Base-by-base conservation (phyloP, 2,329 filamentous ascomycete genomes). In the Chaetomium olivaceum region DNA sequence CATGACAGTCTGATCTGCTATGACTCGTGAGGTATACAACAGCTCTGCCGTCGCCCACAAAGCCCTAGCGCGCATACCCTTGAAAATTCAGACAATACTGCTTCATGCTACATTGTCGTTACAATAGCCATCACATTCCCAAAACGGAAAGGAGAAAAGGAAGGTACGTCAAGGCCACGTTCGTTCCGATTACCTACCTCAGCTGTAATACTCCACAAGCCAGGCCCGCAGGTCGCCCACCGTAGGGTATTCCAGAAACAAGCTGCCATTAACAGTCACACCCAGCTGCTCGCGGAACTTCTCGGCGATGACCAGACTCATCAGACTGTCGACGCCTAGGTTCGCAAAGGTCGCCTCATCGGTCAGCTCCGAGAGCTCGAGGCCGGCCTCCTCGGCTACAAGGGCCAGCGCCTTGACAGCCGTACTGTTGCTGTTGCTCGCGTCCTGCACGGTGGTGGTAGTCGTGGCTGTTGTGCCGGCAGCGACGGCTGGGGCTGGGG, bases 311-410 rank as follows among this genome's bases (percentile, higher is more conserved):
- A 82, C 81, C 39, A 87, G 73, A 46, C 81, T 82, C 79, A 87
- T 84, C 16, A 86, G 78, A 2, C 82, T 85, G 72, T 87, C 85
- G 77, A 87, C 84, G 2, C 85, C 85, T 8, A 86, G 75, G 1
- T 81, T 80, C n/a, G 81, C 80, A 39, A 80, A 77, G 58, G 69
- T 69, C 12, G 73, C 72, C 2, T 76, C 77, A 55, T 78, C 75
- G 0, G 67, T 58, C 46, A 80, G 72, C 19, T 87, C 83, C 14
- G 81, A 78, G 51, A 82, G 75, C 33, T 83, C 81, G 57, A 87
- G 82, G 65, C 81, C 85, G 77, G 86, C 84, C 72, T 88, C 85
- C 64, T 81, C 80, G 3, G 85, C 82, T 60, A 88, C 80, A 63
- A 78, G 70, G 4, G 59, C 46, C 23, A 78, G 61, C n/a, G 75